Base-by-base conservation (phyloP, 2,329 filamentous ascomycete genomes). In the Paracamarosporium sp. region DNA sequence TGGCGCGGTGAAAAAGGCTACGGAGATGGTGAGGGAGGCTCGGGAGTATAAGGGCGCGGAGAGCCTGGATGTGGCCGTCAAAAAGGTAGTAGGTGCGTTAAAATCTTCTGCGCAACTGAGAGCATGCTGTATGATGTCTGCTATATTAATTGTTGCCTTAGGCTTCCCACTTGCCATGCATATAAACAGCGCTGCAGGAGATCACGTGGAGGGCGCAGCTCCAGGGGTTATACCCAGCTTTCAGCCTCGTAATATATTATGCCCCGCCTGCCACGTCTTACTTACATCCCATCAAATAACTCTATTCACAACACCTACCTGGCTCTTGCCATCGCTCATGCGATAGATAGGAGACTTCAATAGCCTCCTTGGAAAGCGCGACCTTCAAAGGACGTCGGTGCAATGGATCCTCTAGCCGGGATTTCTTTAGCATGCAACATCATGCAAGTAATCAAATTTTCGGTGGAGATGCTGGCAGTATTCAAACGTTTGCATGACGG, bases 31-130 rank as follows among this genome's bases (percentile, higher is more conserved):
- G 46, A 46, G 44, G 50, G 50, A 53, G 20, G 36, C 41, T 7
- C 51, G 41, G 50, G 68, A 63, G 51, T 62, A 62, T 40, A 63
- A 55, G 54, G 62, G 53, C 44, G 66, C 65, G 24, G 60, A 60
- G n/a, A 61, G 27, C 11, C 40, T 69, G 17, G 64, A 68, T 17
- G 67, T 67, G 38, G 60, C 58, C 2, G 33, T 46, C 1, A 46
- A 50, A 12, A 5, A 56, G 15, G 44, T 53, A 22, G 55, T 60
- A 4, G 66, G 65, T 1, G 50, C 58, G 22, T 57, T 68, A n/a
- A n/a, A n/a, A n/a, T n/a, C n/a, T n/a, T n/a, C n/a, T n/a, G n/a
- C n/a, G n/a, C n/a, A n/a, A n/a, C n/a, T 33, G 41, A 48, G 8
- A 6, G 24, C 5, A 15, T 22, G 11, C 7, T 17, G 7, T 38